These are phyloP conservation scores for Hypericum perforatum DNA, from an alignment of 345 rosid species.

Conservation along the genomic window DNA sequence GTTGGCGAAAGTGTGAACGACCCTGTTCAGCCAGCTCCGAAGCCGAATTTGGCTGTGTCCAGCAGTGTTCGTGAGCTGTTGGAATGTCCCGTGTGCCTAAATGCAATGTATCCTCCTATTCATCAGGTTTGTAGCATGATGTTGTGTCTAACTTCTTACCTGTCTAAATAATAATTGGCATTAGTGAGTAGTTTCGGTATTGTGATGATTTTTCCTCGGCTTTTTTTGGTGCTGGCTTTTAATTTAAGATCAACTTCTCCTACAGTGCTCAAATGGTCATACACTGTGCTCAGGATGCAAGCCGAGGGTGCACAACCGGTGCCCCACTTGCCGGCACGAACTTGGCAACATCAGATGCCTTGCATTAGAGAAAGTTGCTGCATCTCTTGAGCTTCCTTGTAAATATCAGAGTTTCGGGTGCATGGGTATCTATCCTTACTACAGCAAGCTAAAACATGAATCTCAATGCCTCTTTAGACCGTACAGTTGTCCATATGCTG, in stretches of 20 bases:
- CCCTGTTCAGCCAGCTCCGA: slow-evolving; percentile 36
- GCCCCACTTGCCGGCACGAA: slow-evolving; percentile 83
- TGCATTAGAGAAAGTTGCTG: slow-evolving; percentile 79
- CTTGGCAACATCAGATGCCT: slow-evolving; percentile 84
- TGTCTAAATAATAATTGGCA: too few relatives aligned
- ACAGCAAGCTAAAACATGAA: slow-evolving; percentile 77
- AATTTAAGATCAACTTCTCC: background rate
- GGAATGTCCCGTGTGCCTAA: slow-evolving; percentile 84
- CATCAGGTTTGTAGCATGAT: slow-evolving; percentile 49
- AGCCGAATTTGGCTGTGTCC: slow-evolving; percentile 50
- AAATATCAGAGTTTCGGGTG: slow-evolving; percentile 73
- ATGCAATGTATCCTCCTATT: slow-evolving; percentile 84
- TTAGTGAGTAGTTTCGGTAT: too few relatives aligned
- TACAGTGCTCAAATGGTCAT: slow-evolving; percentile 78
- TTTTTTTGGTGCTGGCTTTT: background rate
- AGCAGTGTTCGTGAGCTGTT: slow-evolving; percentile 71
- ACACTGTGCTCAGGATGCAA: slow-evolving; percentile 74
- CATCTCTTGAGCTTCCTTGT: slow-evolving; percentile 79
- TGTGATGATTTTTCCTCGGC: too few relatives aligned
- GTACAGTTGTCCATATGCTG: slow-evolving; percentile 71
- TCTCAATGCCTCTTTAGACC: slow-evolving; percentile 58
- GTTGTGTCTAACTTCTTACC: too few relatives aligned
- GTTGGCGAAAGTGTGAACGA: slow-evolving; percentile 43
- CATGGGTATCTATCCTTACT: slow-evolving; percentile 62
- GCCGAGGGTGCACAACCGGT: slow-evolving; percentile 72